A percentile compares a stretch with the other conserved stretches of the same genome.
Evolutionary conservation across 2,329 filamentous ascomycete genomes (phyloP).

Genomic region (Pezicula radicicola): DNA sequence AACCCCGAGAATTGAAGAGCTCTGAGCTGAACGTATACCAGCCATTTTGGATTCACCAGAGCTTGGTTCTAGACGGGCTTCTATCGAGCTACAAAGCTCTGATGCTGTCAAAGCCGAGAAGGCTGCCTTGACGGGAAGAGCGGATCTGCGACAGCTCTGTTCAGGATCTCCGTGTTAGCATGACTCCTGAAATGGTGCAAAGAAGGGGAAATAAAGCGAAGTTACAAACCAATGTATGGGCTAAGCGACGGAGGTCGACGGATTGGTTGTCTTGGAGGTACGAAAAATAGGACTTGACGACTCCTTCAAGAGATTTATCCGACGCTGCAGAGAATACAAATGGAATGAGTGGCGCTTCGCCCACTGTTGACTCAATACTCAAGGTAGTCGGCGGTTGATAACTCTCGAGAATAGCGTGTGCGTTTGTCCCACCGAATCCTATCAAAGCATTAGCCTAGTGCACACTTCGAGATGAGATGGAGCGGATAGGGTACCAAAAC

Average conservation of each 20-base stretch:
- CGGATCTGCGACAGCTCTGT: background rate
- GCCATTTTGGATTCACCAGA: background rate
- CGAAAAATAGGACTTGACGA: background rate
- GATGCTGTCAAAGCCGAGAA: background rate
- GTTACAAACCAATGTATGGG: background rate
- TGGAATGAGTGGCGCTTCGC: background rate
- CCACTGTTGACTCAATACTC: constrained; percentile 27
- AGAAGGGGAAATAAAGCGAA: background rate
- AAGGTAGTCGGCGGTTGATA: constrained; percentile 34
- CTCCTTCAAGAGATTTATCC: constrained; percentile 1
- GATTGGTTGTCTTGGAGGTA: background rate
- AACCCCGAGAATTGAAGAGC: background rate
- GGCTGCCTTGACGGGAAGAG: background rate
- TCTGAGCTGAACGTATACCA: background rate
- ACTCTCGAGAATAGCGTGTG: constrained; percentile 40
- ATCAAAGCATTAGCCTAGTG: constrained; percentile 12
- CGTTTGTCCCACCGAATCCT: constrained; percentile 46
- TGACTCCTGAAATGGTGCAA: background rate
- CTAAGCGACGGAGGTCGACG: background rate
- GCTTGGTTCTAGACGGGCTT: background rate
- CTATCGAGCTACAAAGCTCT: background rate
- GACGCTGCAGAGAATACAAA: constrained; percentile 17
- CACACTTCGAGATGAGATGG: background rate
- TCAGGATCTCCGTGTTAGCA: background rate
- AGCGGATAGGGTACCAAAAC: constrained; percentile 33